Evolutionary conservation across 1,284 basidiomycete species (phyloP), one percentile per base, ranked within the genome.

Genomic region (Naganishia liquefaciens): DNA sequence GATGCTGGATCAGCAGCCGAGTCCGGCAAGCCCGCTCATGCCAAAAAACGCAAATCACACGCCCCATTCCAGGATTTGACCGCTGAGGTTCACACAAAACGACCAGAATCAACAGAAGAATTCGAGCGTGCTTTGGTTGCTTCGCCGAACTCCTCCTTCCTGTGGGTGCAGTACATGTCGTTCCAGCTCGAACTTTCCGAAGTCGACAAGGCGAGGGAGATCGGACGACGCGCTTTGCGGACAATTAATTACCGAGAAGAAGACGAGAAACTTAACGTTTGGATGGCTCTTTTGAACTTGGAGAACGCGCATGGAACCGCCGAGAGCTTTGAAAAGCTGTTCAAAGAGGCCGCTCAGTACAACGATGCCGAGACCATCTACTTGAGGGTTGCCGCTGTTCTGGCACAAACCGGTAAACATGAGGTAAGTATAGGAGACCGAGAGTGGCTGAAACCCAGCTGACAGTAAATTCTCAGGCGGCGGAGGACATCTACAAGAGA

Each of bases 111-210:
- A 0, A 88, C 88, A 64, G 85, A 89, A 52, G 95, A 99, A 75
- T 99, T 97, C 73, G 96, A 99, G 79, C 88, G 96, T 17, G 81
- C 93, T 23, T 84, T 99, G 40, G 84, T 98, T 30, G 90, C 91
- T n/a, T 95, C 94, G 0, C 96, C 96, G 4, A 93, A 97, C 77
- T 97, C 93, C 15, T 99, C 97, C 0, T 97, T 89, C 80, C 84
- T 99, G 46, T 99, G 96, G 96, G 89, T 99, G 68, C 95, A 97
- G 77, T 99, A 95, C 79, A 98, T 99, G 92, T 95, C 94, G 5
- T 96, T 98, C 85, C 91, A 95, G 70, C 83, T 99, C 5, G 92
- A 94, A 71, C 85, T 99, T 17, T 93, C 93, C 49, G 95, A 99
- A 78, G 83, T 98, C 50, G 93, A 94, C 72, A 93, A 93, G 79